Base-by-base conservation (phyloP, 23 red algal species). In the Gracilaria gracilis region DNA sequence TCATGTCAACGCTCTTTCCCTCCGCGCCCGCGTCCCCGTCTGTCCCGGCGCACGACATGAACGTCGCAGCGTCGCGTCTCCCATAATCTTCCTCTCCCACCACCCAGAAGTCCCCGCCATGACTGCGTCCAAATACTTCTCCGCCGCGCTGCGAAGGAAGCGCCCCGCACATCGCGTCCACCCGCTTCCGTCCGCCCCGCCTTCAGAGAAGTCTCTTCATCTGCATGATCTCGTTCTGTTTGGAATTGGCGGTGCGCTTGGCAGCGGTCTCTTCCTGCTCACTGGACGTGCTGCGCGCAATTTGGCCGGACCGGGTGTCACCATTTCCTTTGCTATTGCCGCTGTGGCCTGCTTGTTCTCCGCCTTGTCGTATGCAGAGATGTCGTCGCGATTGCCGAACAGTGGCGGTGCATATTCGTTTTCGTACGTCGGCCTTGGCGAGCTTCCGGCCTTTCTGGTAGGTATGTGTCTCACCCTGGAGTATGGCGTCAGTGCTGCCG, bases 361-460 rank as follows among this genome's bases (percentile, higher is more conserved):
- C 24, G 96, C 88, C 15, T 64, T 98, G 39, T 86, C 96, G 49
- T 98, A 98, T 78, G 96, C 91, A 27, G 96, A 98, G 76, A 98
- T 98, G 96, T 54, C 91, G 19, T 94, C 89, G 14, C 85, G 96
- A 33, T 38, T 84, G 50, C 91, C 91, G 29, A 88, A 90, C 53
- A 79, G 69, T 64, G 94, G 94, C 21, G 89, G 96, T 39, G 96
- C 96, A 3, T 98, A 98, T 51, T 72, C 96, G 46, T 98, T 98
- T 91, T 84, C 96, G 0, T 94, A 94, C 59, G 83, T 92, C n/a
- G 85, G 84, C 8, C 84, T 98, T 81, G 96, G 96, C 50, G 91
- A 92, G 76, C 54, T 94, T 16, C 78, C 83, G 35, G 96, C 96
- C 5, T 98, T 98, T 75, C 59, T 94, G 54, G 96, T 98, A 11